These are phyloP conservation scores for Cercophora newfieldiana DNA, from an alignment of 495 filamentous ascomycete genomes.

Conservation along the genomic window DNA sequence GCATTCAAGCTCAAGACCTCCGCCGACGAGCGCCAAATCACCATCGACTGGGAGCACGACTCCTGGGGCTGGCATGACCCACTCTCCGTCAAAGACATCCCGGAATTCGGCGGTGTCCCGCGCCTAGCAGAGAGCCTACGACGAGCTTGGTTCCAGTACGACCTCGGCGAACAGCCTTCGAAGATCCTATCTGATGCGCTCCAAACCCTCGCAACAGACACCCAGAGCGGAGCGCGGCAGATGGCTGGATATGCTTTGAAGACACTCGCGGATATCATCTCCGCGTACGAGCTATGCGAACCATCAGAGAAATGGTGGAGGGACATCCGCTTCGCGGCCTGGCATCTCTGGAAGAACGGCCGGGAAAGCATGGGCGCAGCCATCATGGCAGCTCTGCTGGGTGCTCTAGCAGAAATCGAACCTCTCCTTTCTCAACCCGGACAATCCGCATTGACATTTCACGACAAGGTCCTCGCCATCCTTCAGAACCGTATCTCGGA, in stretches of 20 bases:
- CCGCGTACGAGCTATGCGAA: constrained; percentile 16
- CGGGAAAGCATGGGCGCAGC: constrained; percentile 64
- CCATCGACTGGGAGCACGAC: constrained; percentile 65
- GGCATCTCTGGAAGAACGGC: constrained; percentile 65
- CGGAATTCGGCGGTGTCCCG: constrained; percentile 54
- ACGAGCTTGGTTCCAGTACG: constrained; percentile 57
- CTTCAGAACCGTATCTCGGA: constrained; percentile 57
- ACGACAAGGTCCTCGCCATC: constrained; percentile 35
- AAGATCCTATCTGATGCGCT: constrained; percentile 48
- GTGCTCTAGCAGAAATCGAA: constrained; percentile 40
- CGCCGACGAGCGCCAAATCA: constrained; percentile 43
- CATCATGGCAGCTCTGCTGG: constrained; percentile 53
- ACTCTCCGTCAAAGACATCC: constrained; percentile 30
- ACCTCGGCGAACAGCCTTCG: constrained; percentile 43
- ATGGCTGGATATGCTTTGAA: constrained; percentile 52
- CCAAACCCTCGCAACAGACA: constrained; percentile 49
- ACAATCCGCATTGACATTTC: constrained; percentile 30
- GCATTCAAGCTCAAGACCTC: constrained; percentile 52
- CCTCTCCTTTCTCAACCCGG: constrained; percentile 39
- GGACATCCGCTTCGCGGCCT: constrained; percentile 55
- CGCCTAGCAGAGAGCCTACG: constrained; percentile 55
- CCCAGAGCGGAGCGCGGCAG: constrained; percentile 57
- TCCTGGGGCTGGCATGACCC: constrained; percentile 59
- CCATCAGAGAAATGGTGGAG: constrained; percentile 52
- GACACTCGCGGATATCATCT: constrained; percentile 46